Percentiles rank a stretch among this genome's conserved stretches.
These are phyloP conservation scores for Bombardia bombarda DNA, from an alignment of 495 filamentous ascomycete genomes.

Conservation along the genomic window DNA sequence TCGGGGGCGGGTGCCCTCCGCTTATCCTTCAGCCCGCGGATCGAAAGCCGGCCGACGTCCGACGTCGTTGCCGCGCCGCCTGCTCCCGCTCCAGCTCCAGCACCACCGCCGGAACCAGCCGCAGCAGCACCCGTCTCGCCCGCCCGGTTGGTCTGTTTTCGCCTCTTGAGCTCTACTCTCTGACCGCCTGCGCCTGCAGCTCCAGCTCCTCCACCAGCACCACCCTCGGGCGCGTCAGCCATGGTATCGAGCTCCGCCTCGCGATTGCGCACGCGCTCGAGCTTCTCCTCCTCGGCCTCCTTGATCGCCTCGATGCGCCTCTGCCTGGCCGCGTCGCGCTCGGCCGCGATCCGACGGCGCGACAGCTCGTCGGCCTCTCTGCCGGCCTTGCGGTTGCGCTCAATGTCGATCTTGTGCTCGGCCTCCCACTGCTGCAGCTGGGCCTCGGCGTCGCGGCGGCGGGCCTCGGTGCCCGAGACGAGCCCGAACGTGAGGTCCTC, in stretches of 20 bases:
- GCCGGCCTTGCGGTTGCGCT: constrained; percentile 59
- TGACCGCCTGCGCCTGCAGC: no score
- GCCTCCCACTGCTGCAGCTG: constrained; percentile 58
- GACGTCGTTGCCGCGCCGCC: not conserved
- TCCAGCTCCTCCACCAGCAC: constrained; percentile 17
- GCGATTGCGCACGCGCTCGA: constrained; percentile 39
- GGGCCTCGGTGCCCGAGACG: constrained; percentile 60
- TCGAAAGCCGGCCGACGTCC: constrained; percentile 43
- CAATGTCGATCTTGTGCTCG: constrained; percentile 61
- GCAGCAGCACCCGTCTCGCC: constrained; percentile 15
- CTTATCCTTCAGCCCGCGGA: constrained; percentile 71
- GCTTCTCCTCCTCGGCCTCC: constrained; percentile 47
- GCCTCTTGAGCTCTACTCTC: constrained; percentile 70
- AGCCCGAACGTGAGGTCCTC: constrained; percentile 88
- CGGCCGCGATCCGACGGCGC: constrained; percentile 28
- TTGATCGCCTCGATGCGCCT: constrained; percentile 51
- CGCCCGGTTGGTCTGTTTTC: constrained; percentile 30
- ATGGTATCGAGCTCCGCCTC: constrained; percentile 45
- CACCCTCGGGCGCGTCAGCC: constrained; percentile 40
- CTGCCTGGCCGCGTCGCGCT: constrained; percentile 48
- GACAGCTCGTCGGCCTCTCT: constrained; percentile 47
- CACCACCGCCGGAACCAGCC: constrained; percentile 7
- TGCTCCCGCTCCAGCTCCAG: constrained; percentile 4
- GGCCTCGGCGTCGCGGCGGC: constrained; percentile 53
- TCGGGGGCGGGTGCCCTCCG: constrained; percentile 22